Conservation (phyloP, 495 filamentous ascomycete species). For the Xylaria curta region DNA sequence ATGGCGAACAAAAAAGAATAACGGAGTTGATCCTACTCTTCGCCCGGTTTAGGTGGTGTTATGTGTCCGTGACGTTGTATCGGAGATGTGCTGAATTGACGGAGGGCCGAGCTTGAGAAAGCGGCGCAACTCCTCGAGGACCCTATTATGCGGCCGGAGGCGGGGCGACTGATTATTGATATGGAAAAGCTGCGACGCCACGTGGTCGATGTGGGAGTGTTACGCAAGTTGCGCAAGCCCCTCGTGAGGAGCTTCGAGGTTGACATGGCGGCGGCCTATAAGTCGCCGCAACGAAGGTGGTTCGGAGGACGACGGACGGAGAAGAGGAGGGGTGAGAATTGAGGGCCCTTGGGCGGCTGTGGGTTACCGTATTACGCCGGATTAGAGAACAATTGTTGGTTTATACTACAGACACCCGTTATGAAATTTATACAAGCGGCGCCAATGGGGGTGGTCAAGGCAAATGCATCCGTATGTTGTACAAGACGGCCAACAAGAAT, state of each 20-base stretch:
- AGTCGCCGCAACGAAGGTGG: not conserved
- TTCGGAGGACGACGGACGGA: not conserved
- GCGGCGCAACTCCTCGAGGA: slow-evolving; percentile 9
- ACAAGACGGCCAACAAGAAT: slow-evolving; percentile 1
- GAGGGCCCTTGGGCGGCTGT: not conserved
- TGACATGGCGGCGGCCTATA: slow-evolving; percentile 8
- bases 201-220: not conserved
- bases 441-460: not conserved
- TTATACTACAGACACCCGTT: not conserved
- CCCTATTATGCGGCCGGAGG: slow-evolving; percentile 8
- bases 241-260: slow-evolving; percentile 6
- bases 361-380: not conserved
- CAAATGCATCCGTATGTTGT: not conserved
- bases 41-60: slow-evolving; percentile 84
- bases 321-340: not conserved
- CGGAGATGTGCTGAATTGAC: slow-evolving; percentile 71
- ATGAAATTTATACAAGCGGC: not conserved
- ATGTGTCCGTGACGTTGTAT: slow-evolving; percentile 75
- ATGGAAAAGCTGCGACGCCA: slow-evolving; percentile 13
- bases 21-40: slow-evolving; percentile 68
- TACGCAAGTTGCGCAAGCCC: slow-evolving; percentile 12
- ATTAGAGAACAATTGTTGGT: not conserved
- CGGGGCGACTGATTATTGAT: slow-evolving; percentile 3
- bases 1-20: slow-evolving; percentile 20
- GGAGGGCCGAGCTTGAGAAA: slow-evolving; percentile 38